These are phyloP conservation scores for Rhododendron williamsianum DNA, from an alignment of 148 eudicot genomes.

Conservation along the genomic window DNA sequence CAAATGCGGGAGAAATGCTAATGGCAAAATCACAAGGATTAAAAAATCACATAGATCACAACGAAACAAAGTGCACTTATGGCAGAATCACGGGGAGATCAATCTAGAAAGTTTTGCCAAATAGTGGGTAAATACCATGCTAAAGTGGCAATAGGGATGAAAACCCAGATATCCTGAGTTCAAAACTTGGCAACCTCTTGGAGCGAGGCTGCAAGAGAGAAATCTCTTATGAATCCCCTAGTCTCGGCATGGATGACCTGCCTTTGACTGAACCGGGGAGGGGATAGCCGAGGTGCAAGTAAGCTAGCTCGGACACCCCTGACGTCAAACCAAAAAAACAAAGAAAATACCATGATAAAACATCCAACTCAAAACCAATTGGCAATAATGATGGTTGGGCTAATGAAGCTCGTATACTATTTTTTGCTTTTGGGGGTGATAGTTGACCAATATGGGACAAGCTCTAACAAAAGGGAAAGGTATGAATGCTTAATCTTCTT, in stretches of 20 bases:
- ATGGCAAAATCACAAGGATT: not conserved
- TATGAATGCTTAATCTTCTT: not conserved
- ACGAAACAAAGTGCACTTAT: not conserved
- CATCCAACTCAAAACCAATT: not conserved
- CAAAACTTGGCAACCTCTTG: not conserved
- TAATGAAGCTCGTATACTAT: not conserved
- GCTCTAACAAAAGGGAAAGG: not conserved
- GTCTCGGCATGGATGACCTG: too few relatives aligned
- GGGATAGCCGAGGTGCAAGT: too few relatives aligned
- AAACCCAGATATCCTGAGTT: not conserved
- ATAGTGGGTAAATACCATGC: not conserved
- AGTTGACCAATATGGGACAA: not conserved
- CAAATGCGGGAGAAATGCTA: not conserved
- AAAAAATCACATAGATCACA: slow-evolving; percentile 8
- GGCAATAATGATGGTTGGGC: not conserved
- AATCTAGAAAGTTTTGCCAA: not conserved
- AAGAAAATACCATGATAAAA: not conserved
- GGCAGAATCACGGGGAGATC: not conserved
- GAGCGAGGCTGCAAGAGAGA: not conserved
- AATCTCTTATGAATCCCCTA: not conserved
- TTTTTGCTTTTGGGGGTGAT: not conserved
- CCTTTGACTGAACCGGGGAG: too few relatives aligned
- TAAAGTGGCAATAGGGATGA: not conserved
- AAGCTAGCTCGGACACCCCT: too few relatives aligned
- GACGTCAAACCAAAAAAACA: too few relatives aligned